A percentile compares a stretch with the other conserved stretches of the same genome.
Evolutionary conservation across 2,329 filamentous ascomycete genomes (phyloP).

Genomic region (Daldinia sp.): DNA sequence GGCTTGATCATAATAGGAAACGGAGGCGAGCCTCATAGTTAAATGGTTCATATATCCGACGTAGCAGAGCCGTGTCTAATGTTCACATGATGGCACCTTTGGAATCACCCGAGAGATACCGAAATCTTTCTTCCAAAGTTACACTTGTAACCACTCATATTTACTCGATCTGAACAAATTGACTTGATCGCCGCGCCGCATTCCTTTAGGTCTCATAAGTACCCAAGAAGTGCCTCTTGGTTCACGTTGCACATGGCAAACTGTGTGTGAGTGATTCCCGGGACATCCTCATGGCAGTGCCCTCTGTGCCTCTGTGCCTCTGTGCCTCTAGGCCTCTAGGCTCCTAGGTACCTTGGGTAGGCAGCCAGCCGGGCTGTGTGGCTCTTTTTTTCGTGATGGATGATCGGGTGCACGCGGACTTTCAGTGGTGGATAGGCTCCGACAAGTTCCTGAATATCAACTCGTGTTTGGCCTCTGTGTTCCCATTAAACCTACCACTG

Average conservation of each 20-base stretch:
- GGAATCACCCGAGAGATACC: conserved; percentile 23
- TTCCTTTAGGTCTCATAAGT: conserved; percentile 15
- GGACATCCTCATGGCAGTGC: conserved; percentile 23
- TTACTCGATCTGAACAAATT: conserved; percentile 20
- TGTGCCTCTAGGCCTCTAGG: no score
- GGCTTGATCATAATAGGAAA: conserved; percentile 16
- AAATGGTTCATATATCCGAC: conserved; percentile 10
- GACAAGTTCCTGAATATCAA: conserved; percentile 17
- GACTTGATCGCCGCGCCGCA: conserved; percentile 27
- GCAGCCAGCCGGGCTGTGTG: conserved; percentile 11
- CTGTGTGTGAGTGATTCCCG: conserved; percentile 24
- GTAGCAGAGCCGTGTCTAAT: conserved; percentile 8
- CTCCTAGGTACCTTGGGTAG: no score
- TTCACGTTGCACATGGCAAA: conserved; percentile 30
- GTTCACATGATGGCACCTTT: conserved; percentile 20
- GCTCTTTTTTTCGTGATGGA: conserved; percentile 17
- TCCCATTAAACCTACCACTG: conserved; percentile 14
- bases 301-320: no score
- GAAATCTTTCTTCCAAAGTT: conserved; percentile 11
- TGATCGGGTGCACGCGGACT: conserved; percentile 25
- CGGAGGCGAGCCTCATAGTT: neutral
- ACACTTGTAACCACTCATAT: conserved; percentile 20
- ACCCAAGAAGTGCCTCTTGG: conserved; percentile 23
- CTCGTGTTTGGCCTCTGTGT: conserved; percentile 24
- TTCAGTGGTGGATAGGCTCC: conserved; percentile 17